Percentiles rank a stretch among this genome's conserved stretches.
These are phyloP conservation scores for Cardamine occulta DNA, from an alignment of 345 rosid species.

Conservation along the genomic window DNA sequence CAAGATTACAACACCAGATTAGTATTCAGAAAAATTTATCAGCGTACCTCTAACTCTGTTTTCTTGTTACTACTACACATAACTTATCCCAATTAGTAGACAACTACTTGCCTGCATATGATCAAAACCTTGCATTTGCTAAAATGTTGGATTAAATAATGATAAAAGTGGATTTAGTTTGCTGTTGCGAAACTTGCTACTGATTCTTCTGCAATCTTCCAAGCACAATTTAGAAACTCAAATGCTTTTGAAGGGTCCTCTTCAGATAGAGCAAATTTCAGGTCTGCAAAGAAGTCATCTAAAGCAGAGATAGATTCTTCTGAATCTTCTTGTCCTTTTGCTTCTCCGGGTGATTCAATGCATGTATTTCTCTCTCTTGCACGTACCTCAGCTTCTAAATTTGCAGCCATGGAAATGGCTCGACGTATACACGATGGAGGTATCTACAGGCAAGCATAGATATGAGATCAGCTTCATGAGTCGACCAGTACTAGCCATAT, in stretches of 20 bases:
- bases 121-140: not conserved
- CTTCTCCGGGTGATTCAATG: conserved; percentile 27
- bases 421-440: conserved; percentile 73
- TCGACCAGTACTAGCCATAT: not conserved
- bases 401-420: conserved; percentile 71
- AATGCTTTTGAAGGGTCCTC: conserved; percentile 46
- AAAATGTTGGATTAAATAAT: not conserved
- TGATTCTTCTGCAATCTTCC: conserved; percentile 55
- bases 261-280: conserved; percentile 51
- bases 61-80: not conserved
- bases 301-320: conserved; percentile 46
- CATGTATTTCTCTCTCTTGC: conserved; percentile 44
- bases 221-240: conserved; percentile 51
- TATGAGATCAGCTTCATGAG: conserved; percentile 27
- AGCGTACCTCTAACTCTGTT: not conserved
- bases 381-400: conserved; percentile 62
- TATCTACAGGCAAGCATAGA: conserved; percentile 52
- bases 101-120: not conserved
- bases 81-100: not conserved
- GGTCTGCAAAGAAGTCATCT: conserved; percentile 49
- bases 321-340: conserved; percentile 32
- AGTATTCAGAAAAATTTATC: not conserved
- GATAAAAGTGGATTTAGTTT: not conserved
- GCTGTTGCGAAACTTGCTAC: conserved; percentile 26
- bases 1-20: not conserved